Conservation (phyloP, 2,329 filamentous ascomycete species). For the Colletotrichum sp. region DNA sequence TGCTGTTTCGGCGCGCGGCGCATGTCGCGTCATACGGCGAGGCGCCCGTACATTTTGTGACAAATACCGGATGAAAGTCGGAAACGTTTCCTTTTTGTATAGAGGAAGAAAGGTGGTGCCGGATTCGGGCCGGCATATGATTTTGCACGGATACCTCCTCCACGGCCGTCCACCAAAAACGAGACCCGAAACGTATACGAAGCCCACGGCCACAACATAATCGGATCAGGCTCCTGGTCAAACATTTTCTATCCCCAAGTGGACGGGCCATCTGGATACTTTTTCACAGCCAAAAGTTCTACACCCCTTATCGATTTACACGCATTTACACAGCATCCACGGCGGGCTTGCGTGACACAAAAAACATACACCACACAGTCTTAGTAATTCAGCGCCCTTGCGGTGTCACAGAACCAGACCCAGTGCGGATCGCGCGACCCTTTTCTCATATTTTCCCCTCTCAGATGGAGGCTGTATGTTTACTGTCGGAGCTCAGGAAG, state of each 20-base stretch:
- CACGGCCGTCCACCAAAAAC: background rate
- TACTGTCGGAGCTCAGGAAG: constrained; percentile 5
- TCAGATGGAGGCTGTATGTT: constrained; percentile 11
- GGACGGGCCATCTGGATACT: background rate
- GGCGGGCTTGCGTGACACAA: constrained; percentile 1
- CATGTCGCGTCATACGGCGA: background rate
- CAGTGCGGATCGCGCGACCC: background rate
- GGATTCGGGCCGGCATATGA: background rate
- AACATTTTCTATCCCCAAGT: background rate
- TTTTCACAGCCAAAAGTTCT: background rate
- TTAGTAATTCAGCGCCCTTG: constrained; percentile 1
- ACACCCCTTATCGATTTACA: background rate
- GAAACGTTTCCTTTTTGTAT: constrained; percentile 6
- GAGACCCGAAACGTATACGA: constrained; percentile 16
- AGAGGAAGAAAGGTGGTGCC: background rate
- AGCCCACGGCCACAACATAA: constrained; percentile 12
- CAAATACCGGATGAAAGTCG: constrained; percentile 2
- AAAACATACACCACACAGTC: background rate
- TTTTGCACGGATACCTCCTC: constrained; percentile 1
- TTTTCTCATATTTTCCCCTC: background rate
- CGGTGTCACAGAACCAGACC: background rate
- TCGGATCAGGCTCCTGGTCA: background rate
- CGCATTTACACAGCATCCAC: constrained; percentile 1
- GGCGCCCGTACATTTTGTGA: constrained; percentile 11
- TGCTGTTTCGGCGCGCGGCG: background rate